Conservation (phyloP, 345 rosid species). For the Eucalyptus curtisii region DNA sequence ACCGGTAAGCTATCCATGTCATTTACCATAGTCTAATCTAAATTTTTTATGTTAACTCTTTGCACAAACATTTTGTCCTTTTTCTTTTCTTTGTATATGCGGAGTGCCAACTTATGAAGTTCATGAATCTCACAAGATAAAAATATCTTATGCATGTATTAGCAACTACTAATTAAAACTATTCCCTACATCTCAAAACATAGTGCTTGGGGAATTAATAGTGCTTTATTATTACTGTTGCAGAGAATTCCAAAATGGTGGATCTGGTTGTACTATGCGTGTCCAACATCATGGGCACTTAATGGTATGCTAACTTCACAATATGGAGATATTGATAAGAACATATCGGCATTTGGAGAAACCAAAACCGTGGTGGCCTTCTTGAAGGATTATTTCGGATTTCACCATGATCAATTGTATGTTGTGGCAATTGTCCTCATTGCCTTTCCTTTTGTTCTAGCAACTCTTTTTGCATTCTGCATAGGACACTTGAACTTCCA, state of each 20-base stretch:
- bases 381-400: slow-evolving; percentile 50
- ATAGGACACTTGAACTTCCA: slow-evolving; percentile 48
- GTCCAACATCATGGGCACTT: slow-evolving; percentile 69
- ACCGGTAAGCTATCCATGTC: slow-evolving; percentile 35
- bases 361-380: slow-evolving; percentile 23
- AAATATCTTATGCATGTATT: not conserved
- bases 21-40: not conserved
- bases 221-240: not conserved
- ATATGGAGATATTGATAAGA: slow-evolving; percentile 43
- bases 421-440: slow-evolving; percentile 24
- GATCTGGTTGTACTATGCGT: slow-evolving; percentile 58
- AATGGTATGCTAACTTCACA: slow-evolving; percentile 61
- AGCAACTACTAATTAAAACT: not conserved
- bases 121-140: not conserved
- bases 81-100: not conserved
- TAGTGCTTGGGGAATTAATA: not conserved
- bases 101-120: not conserved
- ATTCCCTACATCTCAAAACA: not conserved
- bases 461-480: slow-evolving; percentile 39
- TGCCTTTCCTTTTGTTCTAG: slow-evolving; percentile 34
- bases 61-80: not conserved
- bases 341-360: slow-evolving; percentile 35
- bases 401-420: slow-evolving; percentile 17
- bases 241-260: slow-evolving; percentile 82
- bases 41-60: not conserved